Conservation (phyloP, 768 basidiomycete species). For the Boletus reticulatus region DNA sequence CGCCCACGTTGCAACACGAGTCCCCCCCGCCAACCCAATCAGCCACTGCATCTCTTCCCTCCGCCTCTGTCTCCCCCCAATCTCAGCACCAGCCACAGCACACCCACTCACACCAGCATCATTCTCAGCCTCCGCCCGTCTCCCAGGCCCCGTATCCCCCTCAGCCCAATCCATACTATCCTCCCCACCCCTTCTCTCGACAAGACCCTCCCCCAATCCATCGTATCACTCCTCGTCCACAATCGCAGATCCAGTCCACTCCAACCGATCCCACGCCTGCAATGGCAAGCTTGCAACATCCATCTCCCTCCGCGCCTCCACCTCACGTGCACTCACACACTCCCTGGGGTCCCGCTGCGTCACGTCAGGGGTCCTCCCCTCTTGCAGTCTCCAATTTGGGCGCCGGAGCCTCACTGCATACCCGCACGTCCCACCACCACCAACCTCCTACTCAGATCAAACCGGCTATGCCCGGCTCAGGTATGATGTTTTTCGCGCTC, state of each 20-base stretch:
- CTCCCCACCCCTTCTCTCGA: conserved; percentile 15
- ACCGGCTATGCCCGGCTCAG: conserved; percentile 33
- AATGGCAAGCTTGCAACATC: conserved; percentile 34
- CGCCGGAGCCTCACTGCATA: conserved; percentile 21
- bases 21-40: conserved; percentile 28
- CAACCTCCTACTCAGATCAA: conserved; percentile 28
- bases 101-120: conserved; percentile 17
- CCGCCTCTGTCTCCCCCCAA: conserved; percentile 32
- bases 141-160: conserved; percentile 21
- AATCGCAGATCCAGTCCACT: conserved; percentile 29
- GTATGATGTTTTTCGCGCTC: too few species aligned
- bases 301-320: conserved; percentile 27
- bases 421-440: conserved; percentile 28
- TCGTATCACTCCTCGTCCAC: conserved; percentile 32
- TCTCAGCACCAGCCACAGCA: conserved; percentile 31
- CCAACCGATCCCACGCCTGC: conserved; percentile 29
- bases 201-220: conserved; percentile 22
- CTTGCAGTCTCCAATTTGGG: conserved; percentile 27
- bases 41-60: conserved; percentile 21
- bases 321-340: conserved; percentile 32
- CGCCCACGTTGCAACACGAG: conserved; percentile 26
- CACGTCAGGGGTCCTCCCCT: conserved; percentile 34
- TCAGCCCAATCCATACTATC: conserved; percentile 22
- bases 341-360: conserved; percentile 30
- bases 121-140: conserved; percentile 12